These are phyloP conservation scores for Oxytropis ochrocephala DNA, from an alignment of 306 rosid species.

Conservation along the genomic window DNA sequence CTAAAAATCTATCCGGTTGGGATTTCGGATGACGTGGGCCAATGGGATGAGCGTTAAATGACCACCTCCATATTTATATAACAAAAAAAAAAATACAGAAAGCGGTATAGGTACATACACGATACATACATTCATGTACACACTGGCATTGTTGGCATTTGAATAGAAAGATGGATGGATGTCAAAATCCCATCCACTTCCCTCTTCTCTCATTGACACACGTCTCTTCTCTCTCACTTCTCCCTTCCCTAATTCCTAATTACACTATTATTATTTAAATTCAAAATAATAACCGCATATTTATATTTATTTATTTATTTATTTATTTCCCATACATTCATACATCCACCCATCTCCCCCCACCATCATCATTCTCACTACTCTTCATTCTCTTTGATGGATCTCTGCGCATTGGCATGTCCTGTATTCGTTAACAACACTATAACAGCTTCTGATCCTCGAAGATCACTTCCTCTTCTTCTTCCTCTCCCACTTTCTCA, in stretches of 20 bases:
- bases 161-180: too few relatives aligned
- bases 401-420: constrained; percentile 53
- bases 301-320: too few relatives aligned
- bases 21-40: constrained; percentile 83
- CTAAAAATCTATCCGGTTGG: constrained; percentile 40
- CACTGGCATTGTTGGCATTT: too few relatives aligned
- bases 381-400: constrained; percentile 38
- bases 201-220: neutral
- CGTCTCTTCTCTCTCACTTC: neutral
- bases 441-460: constrained; percentile 24
- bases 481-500: constrained; percentile 1
- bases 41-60: constrained; percentile 13
- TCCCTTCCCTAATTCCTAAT: too few relatives aligned
- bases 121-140: too few relatives aligned
- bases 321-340: too few relatives aligned
- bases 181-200: neutral
- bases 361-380: too few relatives aligned
- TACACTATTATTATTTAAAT: too few relatives aligned
- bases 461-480: constrained; percentile 7
- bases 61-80: neutral
- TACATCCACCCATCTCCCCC: too few relatives aligned
- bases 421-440: constrained; percentile 36
- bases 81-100: neutral
- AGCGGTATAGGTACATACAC: neutral
- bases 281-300: neutral